Conservation (phyloP, 495 filamentous ascomycete species). For the Neurospora sp. region DNA sequence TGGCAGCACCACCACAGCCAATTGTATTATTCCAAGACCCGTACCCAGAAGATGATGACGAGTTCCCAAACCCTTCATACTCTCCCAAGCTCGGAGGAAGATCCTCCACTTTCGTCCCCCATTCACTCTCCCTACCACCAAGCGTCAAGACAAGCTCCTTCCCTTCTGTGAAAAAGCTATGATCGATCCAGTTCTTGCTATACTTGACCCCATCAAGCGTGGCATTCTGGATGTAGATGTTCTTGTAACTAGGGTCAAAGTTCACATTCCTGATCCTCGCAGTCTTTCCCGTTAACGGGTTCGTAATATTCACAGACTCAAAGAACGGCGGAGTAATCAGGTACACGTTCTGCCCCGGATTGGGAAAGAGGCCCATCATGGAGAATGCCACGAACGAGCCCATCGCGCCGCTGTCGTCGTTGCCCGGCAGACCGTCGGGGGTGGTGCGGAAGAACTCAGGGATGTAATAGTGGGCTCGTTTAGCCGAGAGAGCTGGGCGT, state of each 20-base stretch:
- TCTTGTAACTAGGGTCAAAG: constrained; percentile 53
- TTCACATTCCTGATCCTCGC: constrained; percentile 50
- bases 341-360: constrained; percentile 66
- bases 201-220: constrained; percentile 57
- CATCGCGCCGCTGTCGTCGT: constrained; percentile 66
- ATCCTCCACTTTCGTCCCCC: constrained; percentile 56
- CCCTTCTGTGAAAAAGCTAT: constrained; percentile 65
- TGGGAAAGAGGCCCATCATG: constrained; percentile 68
- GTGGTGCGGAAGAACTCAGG: constrained; percentile 54
- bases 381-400: constrained; percentile 58
- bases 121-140: constrained; percentile 55
- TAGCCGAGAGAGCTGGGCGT: constrained; percentile 51
- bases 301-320: constrained; percentile 50
- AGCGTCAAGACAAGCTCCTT: constrained; percentile 57
- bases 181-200: constrained; percentile 60
- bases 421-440: constrained; percentile 53
- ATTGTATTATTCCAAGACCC: background rate
- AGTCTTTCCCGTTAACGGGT: constrained; percentile 46
- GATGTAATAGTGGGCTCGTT: constrained; percentile 55
- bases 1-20: background rate
- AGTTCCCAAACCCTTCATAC: constrained; percentile 23
- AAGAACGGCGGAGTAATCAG: constrained; percentile 61
- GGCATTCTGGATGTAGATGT: constrained; percentile 60
- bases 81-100: constrained; percentile 47
- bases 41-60: background rate